A percentile compares a stretch with the other conserved stretches of the same genome.
Evolutionary conservation across 2,329 filamentous ascomycete genomes (phyloP).

Genomic region (Neophaeococcomyces mojaviensis): DNA sequence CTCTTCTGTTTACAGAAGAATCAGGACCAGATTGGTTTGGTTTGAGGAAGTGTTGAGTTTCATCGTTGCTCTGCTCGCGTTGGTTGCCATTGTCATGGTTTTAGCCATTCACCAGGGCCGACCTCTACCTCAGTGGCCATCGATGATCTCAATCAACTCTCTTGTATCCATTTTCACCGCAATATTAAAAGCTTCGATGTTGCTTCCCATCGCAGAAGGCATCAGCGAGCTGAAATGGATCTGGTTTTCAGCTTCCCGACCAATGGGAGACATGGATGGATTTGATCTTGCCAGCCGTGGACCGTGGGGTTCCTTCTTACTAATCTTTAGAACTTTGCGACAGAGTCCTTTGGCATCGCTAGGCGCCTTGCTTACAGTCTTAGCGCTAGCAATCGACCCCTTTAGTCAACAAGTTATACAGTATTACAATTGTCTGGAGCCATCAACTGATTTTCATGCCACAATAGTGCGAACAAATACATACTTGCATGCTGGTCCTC

Average conservation of each 20-base stretch:
- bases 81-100: conserved; percentile 9
- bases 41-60: no score
- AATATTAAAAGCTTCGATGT: conserved; percentile 24
- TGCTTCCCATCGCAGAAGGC: conserved; percentile 24
- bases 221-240: conserved; percentile 29
- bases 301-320: conserved; percentile 23
- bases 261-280: conserved; percentile 22
- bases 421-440: not conserved
- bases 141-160: conserved; percentile 20
- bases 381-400: conserved; percentile 22
- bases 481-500: not conserved
- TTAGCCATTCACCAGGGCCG: conserved; percentile 5
- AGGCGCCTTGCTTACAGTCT: conserved; percentile 23
- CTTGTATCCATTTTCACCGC: conserved; percentile 25
- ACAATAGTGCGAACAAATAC: not conserved
- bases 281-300: conserved; percentile 27
- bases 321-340: conserved; percentile 20
- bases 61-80: not conserved
- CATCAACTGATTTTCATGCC: not conserved
- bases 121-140: conserved; percentile 6
- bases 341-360: conserved; percentile 13
- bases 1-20: no score
- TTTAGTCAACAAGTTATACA: not conserved
- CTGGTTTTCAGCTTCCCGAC: conserved; percentile 11
- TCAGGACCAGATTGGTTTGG: no score